Base-by-base conservation (phyloP, 2,329 filamentous ascomycete genomes). In the Lojkania enalia region DNA sequence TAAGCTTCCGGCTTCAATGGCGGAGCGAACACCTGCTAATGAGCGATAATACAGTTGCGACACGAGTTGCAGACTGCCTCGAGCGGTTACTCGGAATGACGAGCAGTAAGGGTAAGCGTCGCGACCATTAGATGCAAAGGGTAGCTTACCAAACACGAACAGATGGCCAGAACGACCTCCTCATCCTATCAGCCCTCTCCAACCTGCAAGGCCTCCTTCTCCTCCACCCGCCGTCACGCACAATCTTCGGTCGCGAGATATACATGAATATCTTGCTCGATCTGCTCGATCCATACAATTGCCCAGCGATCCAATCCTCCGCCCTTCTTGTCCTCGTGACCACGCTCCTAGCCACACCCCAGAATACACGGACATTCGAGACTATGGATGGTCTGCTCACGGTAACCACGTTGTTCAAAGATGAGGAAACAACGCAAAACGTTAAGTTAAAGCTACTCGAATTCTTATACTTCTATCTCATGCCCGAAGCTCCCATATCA, bases 261-360 rank as follows among this genome's bases (percentile, higher is more conserved):
- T 88, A 95, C 72, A 97, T 99, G 92, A 96, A 96, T 67, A 82
- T 96, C 46, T 85, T 97, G 30, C 86, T 97, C 52, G 91, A 97
- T 71, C 88, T 97, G 31, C 86, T 97, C 58, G 91, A 96, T 68
- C 88, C 90, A 4, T 86, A 63, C 55, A 96, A 95, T 71, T 95
- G 90, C 67, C 90, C 91, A 0, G 87, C 88, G 2, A 91, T 97
- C 58, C 92, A 97, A 72, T 92, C 88, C 5, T 84, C 90, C 39
- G 91, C 92, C 6, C 83, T 97, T 20, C 83, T 96, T 44, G 91
- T 90, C 3, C 85, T 99, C 39, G 91, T 96, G 42, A 89, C 88
- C 25, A 88, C 90, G 21, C 82, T 97, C 19, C 83, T 97, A 62
- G 88, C 92, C 63, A 85, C 84, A 12, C 94, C 94, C 0, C 79